These are phyloP conservation scores for Aspergillus aculeatinus DNA, from an alignment of 2,329 filamentous ascomycete species.

Conservation along the genomic window DNA sequence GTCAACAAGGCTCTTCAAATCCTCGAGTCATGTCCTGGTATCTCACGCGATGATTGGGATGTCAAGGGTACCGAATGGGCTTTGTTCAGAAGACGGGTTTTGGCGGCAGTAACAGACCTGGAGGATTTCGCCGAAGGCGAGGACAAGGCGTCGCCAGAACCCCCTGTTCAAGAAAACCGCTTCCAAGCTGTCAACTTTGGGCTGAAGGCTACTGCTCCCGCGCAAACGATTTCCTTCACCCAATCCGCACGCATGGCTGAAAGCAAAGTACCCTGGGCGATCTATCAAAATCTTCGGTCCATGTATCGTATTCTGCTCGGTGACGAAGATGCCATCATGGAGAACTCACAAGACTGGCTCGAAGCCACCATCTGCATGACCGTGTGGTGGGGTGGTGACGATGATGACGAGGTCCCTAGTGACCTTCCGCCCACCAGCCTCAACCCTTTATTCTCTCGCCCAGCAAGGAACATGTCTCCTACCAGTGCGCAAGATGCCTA, in stretches of 20 bases:
- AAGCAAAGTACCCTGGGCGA: slow-evolving; percentile 82
- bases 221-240: slow-evolving; percentile 59
- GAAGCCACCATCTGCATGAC: slow-evolving; percentile 82
- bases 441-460: slow-evolving; percentile 21
- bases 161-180: slow-evolving; percentile 41
- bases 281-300: slow-evolving; percentile 80
- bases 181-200: slow-evolving; percentile 53
- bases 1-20: slow-evolving; percentile 67
- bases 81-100: slow-evolving; percentile 74
- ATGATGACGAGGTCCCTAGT: slow-evolving; percentile 48
- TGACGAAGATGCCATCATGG: slow-evolving; percentile 70
- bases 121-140: slow-evolving; percentile 76
- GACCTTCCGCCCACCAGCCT: slow-evolving; percentile 20
- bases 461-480: neutral
- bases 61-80: slow-evolving; percentile 79
- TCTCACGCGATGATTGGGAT: slow-evolving; percentile 70
- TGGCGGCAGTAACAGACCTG: slow-evolving; percentile 67
- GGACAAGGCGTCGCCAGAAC: slow-evolving; percentile 47
- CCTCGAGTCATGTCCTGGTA: slow-evolving; percentile 70
- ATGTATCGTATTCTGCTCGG: slow-evolving; percentile 81
- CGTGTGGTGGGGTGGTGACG: slow-evolving; percentile 89
- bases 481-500: slow-evolving; percentile 61
- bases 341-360: slow-evolving; percentile 83
- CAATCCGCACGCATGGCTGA: slow-evolving; percentile 71
- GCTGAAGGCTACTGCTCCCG: slow-evolving; percentile 40